Evolutionary conservation across 805 yeast genomes (phyloP).

Genomic region (Wickerhamomyces bovis): DNA sequence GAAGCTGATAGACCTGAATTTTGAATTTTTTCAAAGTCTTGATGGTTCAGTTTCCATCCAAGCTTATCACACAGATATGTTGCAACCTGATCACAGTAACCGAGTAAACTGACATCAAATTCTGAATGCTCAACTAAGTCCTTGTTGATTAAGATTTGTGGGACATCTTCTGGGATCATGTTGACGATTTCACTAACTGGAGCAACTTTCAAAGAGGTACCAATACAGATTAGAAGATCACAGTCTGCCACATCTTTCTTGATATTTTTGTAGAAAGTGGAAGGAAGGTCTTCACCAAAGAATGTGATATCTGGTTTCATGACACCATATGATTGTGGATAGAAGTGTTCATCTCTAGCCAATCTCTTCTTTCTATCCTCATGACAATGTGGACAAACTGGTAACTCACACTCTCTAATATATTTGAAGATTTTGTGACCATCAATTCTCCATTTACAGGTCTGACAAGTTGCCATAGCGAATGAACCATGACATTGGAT

Average conservation of each 20-base stretch:
- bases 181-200: constrained; percentile 90
- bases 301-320: constrained; percentile 91
- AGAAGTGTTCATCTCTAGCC: constrained; percentile 21
- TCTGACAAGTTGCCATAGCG: constrained; percentile 78
- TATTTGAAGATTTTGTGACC: constrained; percentile 61
- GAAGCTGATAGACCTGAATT: constrained; percentile 25
- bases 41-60: constrained; percentile 56
- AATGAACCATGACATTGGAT: constrained; percentile 94
- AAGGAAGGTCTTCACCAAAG: constrained; percentile 81
- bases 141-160: constrained; percentile 74
- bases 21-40: constrained; percentile 35
- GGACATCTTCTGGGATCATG: constrained; percentile 61
- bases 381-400: constrained; percentile 67
- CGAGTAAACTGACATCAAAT: constrained; percentile 72
- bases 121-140: constrained; percentile 72
- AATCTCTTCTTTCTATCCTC: constrained; percentile 33
- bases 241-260: constrained; percentile 58
- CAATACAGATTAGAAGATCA: constrained; percentile 78
- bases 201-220: constrained; percentile 87
- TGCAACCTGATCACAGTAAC: constrained; percentile 80
- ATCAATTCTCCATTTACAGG: constrained; percentile 60
- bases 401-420: constrained; percentile 53
- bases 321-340: constrained; percentile 59
- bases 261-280: constrained; percentile 53
- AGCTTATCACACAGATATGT: constrained; percentile 52